Conservation (phyloP, 164 flowering plant genomes). For the Magnolia changhungtana region DNA sequence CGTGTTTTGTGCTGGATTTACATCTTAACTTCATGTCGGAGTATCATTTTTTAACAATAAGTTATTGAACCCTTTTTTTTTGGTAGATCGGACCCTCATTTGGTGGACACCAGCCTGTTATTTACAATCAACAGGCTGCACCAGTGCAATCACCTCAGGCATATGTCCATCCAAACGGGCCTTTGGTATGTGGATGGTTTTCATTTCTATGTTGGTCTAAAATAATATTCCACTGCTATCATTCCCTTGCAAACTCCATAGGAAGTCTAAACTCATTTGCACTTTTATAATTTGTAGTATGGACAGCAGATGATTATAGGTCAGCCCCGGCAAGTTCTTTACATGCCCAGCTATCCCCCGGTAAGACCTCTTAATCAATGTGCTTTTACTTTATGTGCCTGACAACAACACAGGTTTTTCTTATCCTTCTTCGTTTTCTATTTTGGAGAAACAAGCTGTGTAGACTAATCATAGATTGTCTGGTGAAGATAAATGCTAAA, state of each 20-base stretch:
- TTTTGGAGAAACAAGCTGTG: background rate
- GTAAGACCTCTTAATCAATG: constrained; percentile 16
- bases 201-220: background rate
- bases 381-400: background rate
- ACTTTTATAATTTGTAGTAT: constrained; percentile 33
- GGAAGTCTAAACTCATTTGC: background rate
- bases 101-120: constrained; percentile 66
- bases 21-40: too few species aligned
- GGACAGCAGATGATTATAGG: constrained; percentile 67
- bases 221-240: background rate
- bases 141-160: constrained; percentile 63
- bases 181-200: constrained; percentile 39
- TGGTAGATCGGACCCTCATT: constrained; percentile 71
- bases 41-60: too few species aligned
- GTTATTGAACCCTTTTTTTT: background rate
- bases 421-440: background rate
- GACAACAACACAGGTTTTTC: background rate
- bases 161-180: constrained; percentile 78
- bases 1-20: too few species aligned
- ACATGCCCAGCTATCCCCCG: constrained; percentile 57
- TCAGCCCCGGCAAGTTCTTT: constrained; percentile 54
- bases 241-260: background rate
- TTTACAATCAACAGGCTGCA: constrained; percentile 57
- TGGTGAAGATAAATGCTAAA: background rate
- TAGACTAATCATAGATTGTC: too few species aligned